These are phyloP conservation scores for Mrakiaceae sp. DNA, from an alignment of 1,284 basidiomycete genomes.

Conservation along the genomic window DNA sequence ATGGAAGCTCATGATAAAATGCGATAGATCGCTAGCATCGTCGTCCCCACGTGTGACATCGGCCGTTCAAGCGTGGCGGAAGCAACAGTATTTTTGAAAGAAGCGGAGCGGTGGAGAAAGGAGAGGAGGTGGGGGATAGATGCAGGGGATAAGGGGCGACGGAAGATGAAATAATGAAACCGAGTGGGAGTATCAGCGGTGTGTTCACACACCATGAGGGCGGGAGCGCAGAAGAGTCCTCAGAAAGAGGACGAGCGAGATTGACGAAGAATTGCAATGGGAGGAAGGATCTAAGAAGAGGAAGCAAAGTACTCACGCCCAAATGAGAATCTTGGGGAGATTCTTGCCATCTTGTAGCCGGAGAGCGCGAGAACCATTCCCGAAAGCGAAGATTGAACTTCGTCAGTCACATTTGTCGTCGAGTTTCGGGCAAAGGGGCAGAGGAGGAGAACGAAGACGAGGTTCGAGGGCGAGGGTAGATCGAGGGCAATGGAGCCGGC, in stretches of 20 bases:
- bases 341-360: conserved; percentile 32
- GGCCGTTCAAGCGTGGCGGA: neutral
- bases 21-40: conserved; percentile 28
- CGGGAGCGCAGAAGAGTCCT: neutral
- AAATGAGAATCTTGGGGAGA: conserved; percentile 26
- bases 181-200: neutral
- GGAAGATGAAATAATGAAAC: neutral
- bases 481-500: neutral
- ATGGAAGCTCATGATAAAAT: conserved; percentile 32
- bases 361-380: neutral
- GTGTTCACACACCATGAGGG: neutral
- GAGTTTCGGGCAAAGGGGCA: too few species aligned
- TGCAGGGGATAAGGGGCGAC: neutral
- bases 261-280: neutral
- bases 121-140: neutral
- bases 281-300: neutral
- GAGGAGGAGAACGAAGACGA: neutral
- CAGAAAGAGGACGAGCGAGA: neutral
- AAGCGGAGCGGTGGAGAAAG: neutral
- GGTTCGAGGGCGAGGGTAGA: too few species aligned
- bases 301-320: conserved; percentile 4
- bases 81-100: neutral
- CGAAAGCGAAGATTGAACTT: too few species aligned
- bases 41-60: neutral
- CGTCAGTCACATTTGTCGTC: neutral